phyloP scores from a whole-genome alignment of 306 rosid genomes.

The Pyrus pyrifolia region DNA sequence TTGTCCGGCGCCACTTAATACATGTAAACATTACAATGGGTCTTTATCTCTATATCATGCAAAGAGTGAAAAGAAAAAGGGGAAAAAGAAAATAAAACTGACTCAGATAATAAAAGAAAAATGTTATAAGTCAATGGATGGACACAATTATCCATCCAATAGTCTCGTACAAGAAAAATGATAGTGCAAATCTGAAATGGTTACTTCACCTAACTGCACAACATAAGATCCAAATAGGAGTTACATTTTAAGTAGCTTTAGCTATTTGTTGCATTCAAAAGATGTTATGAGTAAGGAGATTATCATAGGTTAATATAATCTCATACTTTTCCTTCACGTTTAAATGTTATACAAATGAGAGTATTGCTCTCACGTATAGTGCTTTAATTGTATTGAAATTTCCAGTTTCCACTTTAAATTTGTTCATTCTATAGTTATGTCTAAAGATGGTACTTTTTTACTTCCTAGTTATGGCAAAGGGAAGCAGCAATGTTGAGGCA shows the following conservation, averaged over 20 bases:
- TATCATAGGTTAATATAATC: background rate
- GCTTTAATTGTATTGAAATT: background rate
- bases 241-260: background rate
- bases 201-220: background rate
- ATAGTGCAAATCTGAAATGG: background rate
- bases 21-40: background rate
- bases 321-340: background rate
- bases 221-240: background rate
- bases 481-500: constrained; percentile 80
- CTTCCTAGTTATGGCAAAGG: constrained; percentile 79
- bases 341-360: background rate
- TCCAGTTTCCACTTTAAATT: background rate
- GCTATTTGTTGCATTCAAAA: background rate
- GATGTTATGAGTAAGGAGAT: background rate
- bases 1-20: background rate
- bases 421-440: background rate
- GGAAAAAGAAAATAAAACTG: background rate
- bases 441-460: constrained; percentile 3
- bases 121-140: background rate
- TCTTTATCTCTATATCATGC: background rate
- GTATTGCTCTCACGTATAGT: background rate
- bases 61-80: background rate
- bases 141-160: background rate
- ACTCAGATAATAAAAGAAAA: background rate
- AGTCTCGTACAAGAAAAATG: background rate